Evolutionary conservation across 768 basidiomycete species (phyloP).

Genomic region (Boletus pseudo-olivaceus): DNA sequence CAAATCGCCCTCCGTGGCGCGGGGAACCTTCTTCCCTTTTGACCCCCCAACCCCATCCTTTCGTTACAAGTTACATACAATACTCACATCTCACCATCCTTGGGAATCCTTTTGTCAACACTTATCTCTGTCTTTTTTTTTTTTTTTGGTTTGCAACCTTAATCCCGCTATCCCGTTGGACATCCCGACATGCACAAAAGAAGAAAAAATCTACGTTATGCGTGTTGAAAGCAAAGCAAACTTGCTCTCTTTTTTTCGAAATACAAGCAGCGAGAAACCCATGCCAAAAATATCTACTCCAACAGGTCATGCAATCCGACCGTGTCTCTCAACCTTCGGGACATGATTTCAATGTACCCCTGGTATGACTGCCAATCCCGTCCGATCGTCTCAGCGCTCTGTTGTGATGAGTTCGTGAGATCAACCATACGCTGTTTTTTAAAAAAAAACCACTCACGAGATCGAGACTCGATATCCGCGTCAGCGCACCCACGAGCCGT

Average conservation of each 20-base stretch:
- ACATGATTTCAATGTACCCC: constrained; percentile 75
- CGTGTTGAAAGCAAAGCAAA: background rate
- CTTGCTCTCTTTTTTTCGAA: background rate
- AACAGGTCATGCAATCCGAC: constrained; percentile 50
- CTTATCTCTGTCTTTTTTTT: constrained; percentile 5
- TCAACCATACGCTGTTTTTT: background rate
- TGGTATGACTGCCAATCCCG: constrained; percentile 60
- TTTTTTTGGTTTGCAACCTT: constrained; percentile 1
- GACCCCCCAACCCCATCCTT: constrained; percentile 9
- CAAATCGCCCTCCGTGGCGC: constrained; percentile 82
- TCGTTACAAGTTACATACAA: background rate
- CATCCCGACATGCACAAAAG: background rate
- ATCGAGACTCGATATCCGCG: constrained; percentile 51
- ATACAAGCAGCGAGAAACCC: background rate
- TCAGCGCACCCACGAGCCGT: constrained; percentile 53
- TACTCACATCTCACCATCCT: background rate
- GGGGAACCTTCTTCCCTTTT: constrained; percentile 77
- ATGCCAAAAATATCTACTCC: constrained; percentile 10
- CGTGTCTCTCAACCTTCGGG: constrained; percentile 62
- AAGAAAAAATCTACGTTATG: background rate
- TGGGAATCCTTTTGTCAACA: background rate
- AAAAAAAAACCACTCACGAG: constrained; percentile 34
- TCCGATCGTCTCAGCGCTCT: constrained; percentile 45
- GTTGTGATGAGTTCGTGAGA: constrained; percentile 8
- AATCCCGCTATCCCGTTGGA: background rate